Base-by-base conservation (phyloP, 805 yeast genomes). In the Candida silvatica region DNA sequence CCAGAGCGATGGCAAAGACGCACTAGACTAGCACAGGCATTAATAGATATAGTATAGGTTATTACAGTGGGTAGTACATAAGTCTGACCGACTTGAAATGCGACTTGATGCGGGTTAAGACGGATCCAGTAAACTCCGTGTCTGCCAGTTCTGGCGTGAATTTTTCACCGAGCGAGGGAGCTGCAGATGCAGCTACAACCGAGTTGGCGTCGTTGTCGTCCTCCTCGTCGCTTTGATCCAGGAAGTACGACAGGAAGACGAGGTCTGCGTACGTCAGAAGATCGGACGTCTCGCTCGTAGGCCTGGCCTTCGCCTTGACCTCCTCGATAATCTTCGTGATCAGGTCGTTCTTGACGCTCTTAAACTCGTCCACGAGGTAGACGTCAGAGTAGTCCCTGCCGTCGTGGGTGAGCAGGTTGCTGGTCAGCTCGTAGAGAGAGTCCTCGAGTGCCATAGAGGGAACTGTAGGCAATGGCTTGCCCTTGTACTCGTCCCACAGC, bases 321-420 rank as follows among this genome's bases (percentile, higher is more conserved):
- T 29, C 28, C 14, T 32, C 32, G 20, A 29, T 31, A 11, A 25
- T 14, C 5, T 29, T 27, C 14, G 17, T 27, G 6, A 24, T 9
- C 7, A 26, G 23, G 16, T 29, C 29, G 9, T 24, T 17, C 22
- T 29, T 24, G 9, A 18, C 27, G 0, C 18, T 19, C 16, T 31
- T 30, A 31, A 54, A 54, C 17, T 40, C 35, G 2, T 34, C 32
- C 18, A 42, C 38, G 26, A 46, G 37, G 27, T 47, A 56, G n/a
- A 52, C 46, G 38, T 54, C 56, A 1, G 56, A 44, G 34, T 45
- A 54, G 32, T 53, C 57, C n/a, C 44, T 48, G 3, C 37, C 41
- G 1, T 42, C 39, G 25, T 34, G 38, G 3, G 37, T 44, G 12
- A 41, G 32, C 23, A 54, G 31, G 9, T 39, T 37, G 27, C 39